These are phyloP conservation scores for Sugiyamaella americana DNA, from an alignment of 805 yeast genomes.

Conservation along the genomic window DNA sequence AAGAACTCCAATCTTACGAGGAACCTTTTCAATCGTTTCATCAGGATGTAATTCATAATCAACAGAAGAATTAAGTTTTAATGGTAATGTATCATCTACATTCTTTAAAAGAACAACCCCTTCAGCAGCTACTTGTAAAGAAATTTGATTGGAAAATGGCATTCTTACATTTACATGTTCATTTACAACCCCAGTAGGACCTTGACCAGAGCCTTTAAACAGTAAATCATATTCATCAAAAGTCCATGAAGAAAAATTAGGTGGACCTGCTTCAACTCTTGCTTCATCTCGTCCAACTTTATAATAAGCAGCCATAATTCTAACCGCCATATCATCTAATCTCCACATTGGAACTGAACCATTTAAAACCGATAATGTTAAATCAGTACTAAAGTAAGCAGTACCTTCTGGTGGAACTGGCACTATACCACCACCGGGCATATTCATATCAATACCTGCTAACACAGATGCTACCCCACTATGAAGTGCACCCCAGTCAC, in stretches of 20 bases:
- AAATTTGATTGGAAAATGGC: conserved; percentile 39
- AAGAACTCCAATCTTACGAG: conserved; percentile 39
- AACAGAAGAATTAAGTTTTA: conserved; percentile 35
- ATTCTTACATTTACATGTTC: conserved; percentile 50
- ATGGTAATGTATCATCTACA: conserved; percentile 47
- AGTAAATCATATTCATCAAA: conserved; percentile 39
- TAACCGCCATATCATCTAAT: conserved; percentile 55
- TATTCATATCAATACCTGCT: conserved; percentile 58
- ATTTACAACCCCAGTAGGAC: conserved; percentile 49
- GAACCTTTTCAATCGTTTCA: conserved; percentile 32
- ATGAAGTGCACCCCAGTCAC: conserved; percentile 64
- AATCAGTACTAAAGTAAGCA: conserved; percentile 47
- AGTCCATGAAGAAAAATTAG: conserved; percentile 57
- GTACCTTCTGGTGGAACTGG: conserved; percentile 7
- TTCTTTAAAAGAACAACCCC: conserved; percentile 53
- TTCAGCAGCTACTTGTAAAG: conserved; percentile 51
- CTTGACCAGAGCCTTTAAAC: conserved; percentile 37
- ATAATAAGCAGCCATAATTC: conserved; percentile 54
- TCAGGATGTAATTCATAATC: not conserved
- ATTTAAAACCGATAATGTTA: conserved; percentile 51
- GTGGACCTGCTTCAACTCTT: conserved; percentile 23
- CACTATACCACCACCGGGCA: conserved; percentile 52
- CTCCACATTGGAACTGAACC: conserved; percentile 48
- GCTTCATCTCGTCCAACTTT: conserved; percentile 34
- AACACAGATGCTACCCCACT: conserved; percentile 48